Evolutionary conservation across 495 filamentous ascomycete genomes (phyloP).

Genomic region (Sordaria brevicollis): DNA sequence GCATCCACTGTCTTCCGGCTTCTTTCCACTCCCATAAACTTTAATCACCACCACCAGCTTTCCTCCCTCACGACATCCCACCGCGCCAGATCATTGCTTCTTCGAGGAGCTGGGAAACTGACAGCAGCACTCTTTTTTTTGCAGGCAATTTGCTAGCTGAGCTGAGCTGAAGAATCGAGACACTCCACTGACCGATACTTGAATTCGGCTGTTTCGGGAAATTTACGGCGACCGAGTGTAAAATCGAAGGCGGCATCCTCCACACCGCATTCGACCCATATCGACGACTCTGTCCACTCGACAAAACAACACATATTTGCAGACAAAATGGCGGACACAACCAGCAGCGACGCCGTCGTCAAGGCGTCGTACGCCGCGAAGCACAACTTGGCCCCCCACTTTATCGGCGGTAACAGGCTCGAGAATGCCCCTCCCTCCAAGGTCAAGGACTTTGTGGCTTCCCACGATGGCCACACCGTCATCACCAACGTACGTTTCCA

Average conservation of each 20-base stretch:
- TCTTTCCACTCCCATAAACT: not conserved
- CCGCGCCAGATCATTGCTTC: not conserved
- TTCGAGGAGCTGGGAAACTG: not conserved
- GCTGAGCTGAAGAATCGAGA: not conserved
- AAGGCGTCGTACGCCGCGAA: constrained; percentile 57
- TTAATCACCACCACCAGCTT: not conserved
- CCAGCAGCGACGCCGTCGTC: constrained; percentile 38
- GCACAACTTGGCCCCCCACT: constrained; percentile 76
- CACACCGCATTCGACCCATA: not conserved
- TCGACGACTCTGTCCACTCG: not conserved
- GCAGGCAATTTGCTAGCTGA: not conserved
- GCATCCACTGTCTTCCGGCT: not conserved
- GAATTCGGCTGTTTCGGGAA: not conserved
- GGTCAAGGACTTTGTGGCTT: constrained; percentile 90
- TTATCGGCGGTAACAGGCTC: constrained; percentile 88
- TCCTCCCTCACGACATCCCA: not conserved
- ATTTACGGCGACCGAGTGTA: constrained; percentile 1
- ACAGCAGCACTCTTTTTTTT: not conserved
- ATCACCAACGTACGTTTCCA: constrained; percentile 74
- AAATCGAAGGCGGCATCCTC: not conserved
- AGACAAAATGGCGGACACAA: constrained; percentile 34
- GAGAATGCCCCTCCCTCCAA: constrained; percentile 63
- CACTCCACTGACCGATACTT: not conserved
- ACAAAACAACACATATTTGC: not conserved
- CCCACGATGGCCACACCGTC: constrained; percentile 87